Percentiles rank a stretch among this genome's conserved stretches.
Conservation (phyloP, 352 stramenopile species). For the Globisporangium irregulare region DNA sequence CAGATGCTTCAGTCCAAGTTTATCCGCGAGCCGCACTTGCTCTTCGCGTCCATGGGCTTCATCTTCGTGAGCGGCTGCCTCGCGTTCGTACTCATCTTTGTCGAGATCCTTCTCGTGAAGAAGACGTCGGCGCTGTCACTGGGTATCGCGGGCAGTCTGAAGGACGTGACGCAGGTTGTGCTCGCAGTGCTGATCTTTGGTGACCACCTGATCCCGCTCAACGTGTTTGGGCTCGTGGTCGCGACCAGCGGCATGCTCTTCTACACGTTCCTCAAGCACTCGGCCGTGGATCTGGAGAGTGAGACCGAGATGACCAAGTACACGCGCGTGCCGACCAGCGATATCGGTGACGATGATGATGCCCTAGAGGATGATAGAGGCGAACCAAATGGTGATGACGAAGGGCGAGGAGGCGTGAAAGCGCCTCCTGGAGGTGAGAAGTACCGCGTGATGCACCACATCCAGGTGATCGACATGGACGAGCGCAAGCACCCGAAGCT, state of each 20-base stretch:
- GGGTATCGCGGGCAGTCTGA: slow-evolving; percentile 75
- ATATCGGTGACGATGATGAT: neutral
- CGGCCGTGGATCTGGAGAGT: slow-evolving; percentile 16
- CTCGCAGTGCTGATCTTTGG: slow-evolving; percentile 77
- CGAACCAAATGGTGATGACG: neutral
- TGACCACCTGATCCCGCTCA: slow-evolving; percentile 59
- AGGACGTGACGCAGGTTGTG: slow-evolving; percentile 78
- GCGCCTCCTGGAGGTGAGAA: neutral
- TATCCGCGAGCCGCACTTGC: slow-evolving; percentile 39
- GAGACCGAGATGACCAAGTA: slow-evolving; percentile 27
- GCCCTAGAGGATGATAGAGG: neutral
- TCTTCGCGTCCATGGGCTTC: slow-evolving; percentile 52
- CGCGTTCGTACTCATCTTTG: slow-evolving; percentile 76
- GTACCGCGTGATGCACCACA: slow-evolving; percentile 10
- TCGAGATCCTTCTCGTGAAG: slow-evolving; percentile 79
- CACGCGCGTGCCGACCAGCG: slow-evolving; percentile 29
- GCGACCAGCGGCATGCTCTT: slow-evolving; percentile 72
- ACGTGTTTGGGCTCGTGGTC: slow-evolving; percentile 64
- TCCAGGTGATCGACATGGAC: slow-evolving; percentile 23
- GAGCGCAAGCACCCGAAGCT: slow-evolving; percentile 4
- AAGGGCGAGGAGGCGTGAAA: neutral
- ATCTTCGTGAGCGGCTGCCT: slow-evolving; percentile 69
- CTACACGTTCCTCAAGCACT: slow-evolving; percentile 77
- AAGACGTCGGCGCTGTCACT: slow-evolving; percentile 81
- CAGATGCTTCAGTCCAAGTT: slow-evolving; percentile 60